Evolutionary conservation across 805 yeast species (phyloP).

Genomic region (Candida ipomoeae): DNA sequence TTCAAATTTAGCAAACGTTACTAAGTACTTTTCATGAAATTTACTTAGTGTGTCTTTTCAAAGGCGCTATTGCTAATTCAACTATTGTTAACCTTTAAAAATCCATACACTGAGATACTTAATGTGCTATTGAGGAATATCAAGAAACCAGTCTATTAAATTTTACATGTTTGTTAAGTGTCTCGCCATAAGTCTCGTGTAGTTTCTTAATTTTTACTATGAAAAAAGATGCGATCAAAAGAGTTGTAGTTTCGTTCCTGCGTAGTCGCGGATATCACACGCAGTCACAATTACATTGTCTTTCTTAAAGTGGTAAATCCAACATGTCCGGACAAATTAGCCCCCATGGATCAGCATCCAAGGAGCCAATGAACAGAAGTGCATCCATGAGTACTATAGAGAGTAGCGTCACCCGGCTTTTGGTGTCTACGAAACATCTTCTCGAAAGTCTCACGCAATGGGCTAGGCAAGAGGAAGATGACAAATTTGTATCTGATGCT

Average conservation of each 20-base stretch:
- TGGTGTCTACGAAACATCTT: constrained; percentile 84
- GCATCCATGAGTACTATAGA: constrained; percentile 54
- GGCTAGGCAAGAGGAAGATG: constrained; percentile 80
- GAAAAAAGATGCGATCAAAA: background rate
- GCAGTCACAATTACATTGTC: constrained; percentile 5
- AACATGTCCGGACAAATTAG: constrained; percentile 2
- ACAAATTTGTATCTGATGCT: constrained; percentile 80
- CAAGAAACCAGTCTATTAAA: background rate
- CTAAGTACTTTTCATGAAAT: constrained; percentile 48
- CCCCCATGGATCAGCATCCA: background rate
- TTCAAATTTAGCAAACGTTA: constrained; percentile 55
- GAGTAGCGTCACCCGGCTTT: constrained; percentile 69
- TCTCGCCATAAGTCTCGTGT: background rate
- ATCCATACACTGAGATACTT: background rate
- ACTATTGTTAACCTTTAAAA: background rate
- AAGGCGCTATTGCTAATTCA: background rate
- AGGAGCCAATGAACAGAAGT: constrained; percentile 6
- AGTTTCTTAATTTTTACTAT: background rate
- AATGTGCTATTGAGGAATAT: background rate
- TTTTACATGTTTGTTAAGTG: background rate
- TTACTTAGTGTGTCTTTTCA: background rate
- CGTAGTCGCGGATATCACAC: constrained; percentile 1
- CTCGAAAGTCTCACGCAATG: constrained; percentile 85
- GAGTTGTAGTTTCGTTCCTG: background rate
- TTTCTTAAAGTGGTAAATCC: background rate